A percentile compares a stretch with the other conserved stretches of the same genome.
These are phyloP conservation scores for Tylopilus sp. DNA, from an alignment of 768 basidiomycete genomes.

Conservation along the genomic window DNA sequence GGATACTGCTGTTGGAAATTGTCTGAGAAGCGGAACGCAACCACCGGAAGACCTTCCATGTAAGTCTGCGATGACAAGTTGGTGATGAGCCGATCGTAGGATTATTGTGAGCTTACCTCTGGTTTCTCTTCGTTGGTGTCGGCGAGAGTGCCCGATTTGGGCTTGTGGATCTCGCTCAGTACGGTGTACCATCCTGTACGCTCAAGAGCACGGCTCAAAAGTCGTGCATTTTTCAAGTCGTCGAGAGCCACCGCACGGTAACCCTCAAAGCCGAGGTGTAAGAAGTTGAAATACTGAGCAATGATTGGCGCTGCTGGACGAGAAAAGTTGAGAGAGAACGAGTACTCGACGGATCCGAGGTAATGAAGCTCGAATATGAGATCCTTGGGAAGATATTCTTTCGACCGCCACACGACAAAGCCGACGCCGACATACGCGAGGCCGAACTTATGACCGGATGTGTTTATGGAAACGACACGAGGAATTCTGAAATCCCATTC, in stretches of 20 bases:
- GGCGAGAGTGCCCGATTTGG: conserved; percentile 27
- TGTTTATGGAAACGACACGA: conserved; percentile 57
- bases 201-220: conserved; percentile 63
- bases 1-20: conserved; percentile 50
- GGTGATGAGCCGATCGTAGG: not conserved
- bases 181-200: conserved; percentile 49
- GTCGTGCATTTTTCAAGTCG: conserved; percentile 58
- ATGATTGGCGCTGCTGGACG: conserved; percentile 60
- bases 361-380: conserved; percentile 63
- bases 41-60: conserved; percentile 48
- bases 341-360: conserved; percentile 64
- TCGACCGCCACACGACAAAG: conserved; percentile 61
- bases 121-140: conserved; percentile 52
- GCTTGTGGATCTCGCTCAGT: conserved; percentile 53
- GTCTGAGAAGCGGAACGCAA: conserved; percentile 55
- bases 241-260: conserved; percentile 45
- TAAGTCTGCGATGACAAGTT: conserved; percentile 33
- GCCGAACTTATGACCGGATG: conserved; percentile 62
- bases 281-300: conserved; percentile 60
- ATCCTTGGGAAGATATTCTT: conserved; percentile 59
- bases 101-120: conserved; percentile 41
- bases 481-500: conserved; percentile 60
- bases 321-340: conserved; percentile 63
- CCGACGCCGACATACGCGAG: conserved; percentile 57
- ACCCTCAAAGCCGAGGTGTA: conserved; percentile 58